phyloP scores from a whole-genome alignment of 257 asterid genomes.

The Salvia rosmarinus region DNA sequence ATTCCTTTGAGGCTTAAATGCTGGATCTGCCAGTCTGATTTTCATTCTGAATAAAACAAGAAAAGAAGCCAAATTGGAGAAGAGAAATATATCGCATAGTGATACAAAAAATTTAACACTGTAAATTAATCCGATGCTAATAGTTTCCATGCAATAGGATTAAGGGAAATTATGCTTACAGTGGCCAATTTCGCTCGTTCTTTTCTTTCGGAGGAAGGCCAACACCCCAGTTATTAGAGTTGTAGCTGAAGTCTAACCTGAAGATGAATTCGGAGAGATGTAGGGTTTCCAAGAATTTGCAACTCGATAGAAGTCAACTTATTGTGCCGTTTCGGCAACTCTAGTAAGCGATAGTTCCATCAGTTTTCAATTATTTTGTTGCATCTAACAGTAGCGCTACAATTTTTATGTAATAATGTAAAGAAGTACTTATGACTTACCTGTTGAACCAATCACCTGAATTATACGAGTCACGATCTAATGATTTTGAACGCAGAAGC shows the following conservation, averaged over 20 bases:
- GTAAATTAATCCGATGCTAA: not conserved
- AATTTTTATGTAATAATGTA: not conserved
- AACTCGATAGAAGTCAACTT: slow-evolving; percentile 1
- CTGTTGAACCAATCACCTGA: slow-evolving; percentile 99
- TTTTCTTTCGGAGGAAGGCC: slow-evolving; percentile 94
- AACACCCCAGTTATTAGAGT: slow-evolving; percentile 89
- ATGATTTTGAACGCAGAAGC: slow-evolving; percentile 92
- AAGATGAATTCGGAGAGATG: slow-evolving; percentile 23
- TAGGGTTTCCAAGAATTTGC: not conserved
- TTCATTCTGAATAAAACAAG: slow-evolving; percentile 59
- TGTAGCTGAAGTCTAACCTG: slow-evolving; percentile 95
- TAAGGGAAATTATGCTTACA: slow-evolving; percentile 54
- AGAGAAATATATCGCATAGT: slow-evolving; percentile 5
- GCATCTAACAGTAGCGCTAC: not conserved
- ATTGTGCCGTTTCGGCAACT: not conserved
- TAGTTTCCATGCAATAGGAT: not conserved
- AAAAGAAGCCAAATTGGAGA: not conserved
- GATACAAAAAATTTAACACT: not conserved
- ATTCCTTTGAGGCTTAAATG: slow-evolving; percentile 67
- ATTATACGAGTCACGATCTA: slow-evolving; percentile 96
- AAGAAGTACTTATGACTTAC: slow-evolving; percentile 39
- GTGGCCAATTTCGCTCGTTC: slow-evolving; percentile 82
- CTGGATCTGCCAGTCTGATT: slow-evolving; percentile 76
- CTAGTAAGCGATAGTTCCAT: not conserved
- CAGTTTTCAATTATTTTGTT: not conserved